A percentile compares a stretch with the other conserved stretches of the same genome.
These are phyloP conservation scores for Tolypocladium amazonense DNA, from an alignment of 2,329 filamentous ascomycete species.

Conservation along the genomic window DNA sequence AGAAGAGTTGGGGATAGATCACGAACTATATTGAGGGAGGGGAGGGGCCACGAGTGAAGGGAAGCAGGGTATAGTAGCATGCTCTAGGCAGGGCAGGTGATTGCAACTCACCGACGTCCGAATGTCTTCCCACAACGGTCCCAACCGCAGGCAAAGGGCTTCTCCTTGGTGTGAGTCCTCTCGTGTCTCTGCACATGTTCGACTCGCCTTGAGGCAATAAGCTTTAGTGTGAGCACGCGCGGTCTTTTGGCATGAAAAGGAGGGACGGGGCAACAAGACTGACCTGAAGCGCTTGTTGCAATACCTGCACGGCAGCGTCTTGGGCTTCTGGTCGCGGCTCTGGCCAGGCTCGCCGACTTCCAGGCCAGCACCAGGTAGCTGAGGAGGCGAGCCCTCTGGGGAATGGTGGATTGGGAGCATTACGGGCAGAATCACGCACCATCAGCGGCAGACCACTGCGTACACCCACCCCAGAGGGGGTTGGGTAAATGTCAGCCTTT, in stretches of 20 bases:
- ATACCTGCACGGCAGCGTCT: conserved; percentile 51
- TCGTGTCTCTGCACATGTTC: conserved; percentile 56
- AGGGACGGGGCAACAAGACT: conserved; percentile 16
- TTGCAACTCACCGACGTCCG: conserved; percentile 44
- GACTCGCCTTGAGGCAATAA: conserved; percentile 36
- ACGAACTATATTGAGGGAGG: neutral
- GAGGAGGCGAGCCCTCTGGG: conserved; percentile 34
- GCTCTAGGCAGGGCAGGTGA: neutral
- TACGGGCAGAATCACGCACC: conserved; percentile 12
- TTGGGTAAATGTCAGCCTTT: neutral
- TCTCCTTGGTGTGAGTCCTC: conserved; percentile 55
- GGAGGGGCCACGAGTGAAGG: neutral
- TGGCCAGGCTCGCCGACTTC: conserved; percentile 35
- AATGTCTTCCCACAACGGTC: conserved; percentile 52
- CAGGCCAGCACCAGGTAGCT: conserved; percentile 15
- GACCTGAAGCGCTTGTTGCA: conserved; percentile 54
- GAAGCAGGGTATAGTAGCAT: neutral
- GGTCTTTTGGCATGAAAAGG: conserved; percentile 1
- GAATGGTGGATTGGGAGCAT: conserved; percentile 45
- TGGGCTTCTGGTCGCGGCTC: conserved; percentile 46
- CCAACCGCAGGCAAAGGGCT: conserved; percentile 51
- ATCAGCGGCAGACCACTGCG: neutral
- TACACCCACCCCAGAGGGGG: conserved; percentile 1
- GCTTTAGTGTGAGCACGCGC: conserved; percentile 8
- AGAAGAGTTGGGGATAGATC: neutral